A percentile compares a stretch with the other conserved stretches of the same genome.
phyloP scores from a whole-genome alignment of 73 alveolate genomes.

The Symbiodinium pilosum region DNA sequence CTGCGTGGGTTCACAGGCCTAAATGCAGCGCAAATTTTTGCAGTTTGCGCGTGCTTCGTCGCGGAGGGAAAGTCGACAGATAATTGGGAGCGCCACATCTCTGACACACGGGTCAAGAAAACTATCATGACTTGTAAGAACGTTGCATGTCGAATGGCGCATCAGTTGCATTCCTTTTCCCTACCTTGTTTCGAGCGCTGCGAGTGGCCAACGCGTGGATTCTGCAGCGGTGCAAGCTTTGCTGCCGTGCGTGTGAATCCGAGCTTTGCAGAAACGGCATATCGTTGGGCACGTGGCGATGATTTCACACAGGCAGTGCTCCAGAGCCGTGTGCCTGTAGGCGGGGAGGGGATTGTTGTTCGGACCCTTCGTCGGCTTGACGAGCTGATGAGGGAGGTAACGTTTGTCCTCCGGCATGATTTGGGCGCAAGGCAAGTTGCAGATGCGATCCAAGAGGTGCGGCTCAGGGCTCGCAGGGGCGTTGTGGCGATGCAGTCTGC shows the following conservation, averaged over 20 bases:
- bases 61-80: not conserved
- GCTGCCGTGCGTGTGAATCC: not conserved
- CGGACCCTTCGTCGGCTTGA: slow-evolving; percentile 9
- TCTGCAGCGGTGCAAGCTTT: not conserved
- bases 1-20: not conserved
- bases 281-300: not conserved
- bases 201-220: not conserved
- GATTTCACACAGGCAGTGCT: not conserved
- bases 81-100: not conserved
- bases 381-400: slow-evolving; percentile 12
- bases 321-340: slow-evolving; percentile 5
- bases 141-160: not conserved
- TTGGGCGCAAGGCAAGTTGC: not conserved
- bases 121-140: not conserved
- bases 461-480: not conserved
- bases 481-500: not conserved
- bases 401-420: not conserved
- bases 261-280: not conserved
- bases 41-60: not conserved
- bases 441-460: not conserved
- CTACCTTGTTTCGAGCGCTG: not conserved
- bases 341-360: slow-evolving; percentile 9
- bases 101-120: not conserved
- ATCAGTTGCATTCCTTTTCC: not conserved
- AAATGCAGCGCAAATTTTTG: not conserved